Conservation (phyloP, 768 basidiomycete species). For the Naganishia friedmannii region DNA sequence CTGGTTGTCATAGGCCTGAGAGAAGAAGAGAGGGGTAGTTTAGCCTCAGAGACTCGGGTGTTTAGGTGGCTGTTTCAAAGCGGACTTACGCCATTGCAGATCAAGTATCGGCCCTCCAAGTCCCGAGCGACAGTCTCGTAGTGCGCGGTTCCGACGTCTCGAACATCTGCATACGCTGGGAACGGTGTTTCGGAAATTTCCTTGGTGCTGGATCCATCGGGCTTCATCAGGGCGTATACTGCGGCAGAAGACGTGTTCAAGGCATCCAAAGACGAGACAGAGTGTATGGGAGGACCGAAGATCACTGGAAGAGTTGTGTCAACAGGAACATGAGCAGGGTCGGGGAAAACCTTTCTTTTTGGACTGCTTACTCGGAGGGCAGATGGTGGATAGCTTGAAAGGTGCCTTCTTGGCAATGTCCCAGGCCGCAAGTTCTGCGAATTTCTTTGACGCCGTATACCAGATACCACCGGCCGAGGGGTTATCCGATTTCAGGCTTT, state of each 20-base stretch:
- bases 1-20: constrained; percentile 36
- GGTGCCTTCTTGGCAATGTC: constrained; percentile 30
- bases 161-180: constrained; percentile 31
- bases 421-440: constrained; percentile 39
- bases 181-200: constrained; percentile 18
- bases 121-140: constrained; percentile 31
- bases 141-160: constrained; percentile 37
- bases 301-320: constrained; percentile 23
- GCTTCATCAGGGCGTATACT: constrained; percentile 28
- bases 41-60: no score
- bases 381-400: constrained; percentile 36
- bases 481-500: constrained; percentile 34
- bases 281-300: constrained; percentile 38
- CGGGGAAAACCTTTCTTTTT: constrained; percentile 29
- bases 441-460: constrained; percentile 46
- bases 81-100: constrained; percentile 35
- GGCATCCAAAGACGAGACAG: constrained; percentile 19
- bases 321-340: neutral
- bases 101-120: constrained; percentile 37
- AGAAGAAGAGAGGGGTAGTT: no score
- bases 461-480: constrained; percentile 27
- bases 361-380: constrained; percentile 32
- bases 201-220: constrained; percentile 27
- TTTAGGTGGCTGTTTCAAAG: no score
- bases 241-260: constrained; percentile 24